A percentile compares a stretch with the other conserved stretches of the same genome.
These are phyloP conservation scores for Phaeosphaeria sp. DNA, from an alignment of 2,329 filamentous ascomycete genomes.

Conservation along the genomic window DNA sequence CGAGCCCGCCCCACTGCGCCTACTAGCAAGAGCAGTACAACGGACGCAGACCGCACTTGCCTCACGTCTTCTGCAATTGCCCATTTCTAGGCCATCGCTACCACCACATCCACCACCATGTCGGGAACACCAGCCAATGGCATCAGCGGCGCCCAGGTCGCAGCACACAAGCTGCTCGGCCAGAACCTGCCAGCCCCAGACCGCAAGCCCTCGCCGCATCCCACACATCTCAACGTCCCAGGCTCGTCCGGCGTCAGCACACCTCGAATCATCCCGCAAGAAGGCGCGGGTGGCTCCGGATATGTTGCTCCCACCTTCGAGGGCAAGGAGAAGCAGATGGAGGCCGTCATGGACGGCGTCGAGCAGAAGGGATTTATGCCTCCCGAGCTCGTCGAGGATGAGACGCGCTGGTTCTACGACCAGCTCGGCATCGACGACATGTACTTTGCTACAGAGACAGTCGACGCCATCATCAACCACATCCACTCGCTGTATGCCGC, in stretches of 20 bases:
- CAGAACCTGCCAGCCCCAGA: conserved; percentile 59
- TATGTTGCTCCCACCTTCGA: conserved; percentile 95
- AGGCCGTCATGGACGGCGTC: conserved; percentile 79
- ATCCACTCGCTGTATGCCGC: conserved; percentile 96
- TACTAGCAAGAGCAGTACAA: not conserved
- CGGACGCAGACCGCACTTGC: not conserved
- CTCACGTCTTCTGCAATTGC: conserved; percentile 9
- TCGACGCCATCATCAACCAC: conserved; percentile 87
- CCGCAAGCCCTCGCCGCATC: conserved; percentile 83
- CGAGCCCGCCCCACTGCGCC: conserved; percentile 10
- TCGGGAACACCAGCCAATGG: conserved; percentile 43
- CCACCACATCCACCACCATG: conserved; percentile 22
- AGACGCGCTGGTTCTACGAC: conserved; percentile 97
- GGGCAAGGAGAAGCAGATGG: conserved; percentile 91
- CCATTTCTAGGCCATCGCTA: conserved; percentile 17
- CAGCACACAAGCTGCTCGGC: conserved; percentile 65
- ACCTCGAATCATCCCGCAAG: conserved; percentile 79
- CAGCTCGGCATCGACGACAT: conserved; percentile 97
- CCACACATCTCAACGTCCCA: conserved; percentile 81
- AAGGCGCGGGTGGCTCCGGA: conserved; percentile 77
- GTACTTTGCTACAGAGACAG: conserved; percentile 91
- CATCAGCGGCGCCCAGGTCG: conserved; percentile 17
- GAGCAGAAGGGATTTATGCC: conserved; percentile 86
- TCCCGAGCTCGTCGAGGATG: conserved; percentile 77
- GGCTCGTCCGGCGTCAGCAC: conserved; percentile 58